Evolutionary conservation across 305 asterid species (phyloP), one percentile per base, ranked within the genome.

Genomic region (Salvia sclarea): DNA sequence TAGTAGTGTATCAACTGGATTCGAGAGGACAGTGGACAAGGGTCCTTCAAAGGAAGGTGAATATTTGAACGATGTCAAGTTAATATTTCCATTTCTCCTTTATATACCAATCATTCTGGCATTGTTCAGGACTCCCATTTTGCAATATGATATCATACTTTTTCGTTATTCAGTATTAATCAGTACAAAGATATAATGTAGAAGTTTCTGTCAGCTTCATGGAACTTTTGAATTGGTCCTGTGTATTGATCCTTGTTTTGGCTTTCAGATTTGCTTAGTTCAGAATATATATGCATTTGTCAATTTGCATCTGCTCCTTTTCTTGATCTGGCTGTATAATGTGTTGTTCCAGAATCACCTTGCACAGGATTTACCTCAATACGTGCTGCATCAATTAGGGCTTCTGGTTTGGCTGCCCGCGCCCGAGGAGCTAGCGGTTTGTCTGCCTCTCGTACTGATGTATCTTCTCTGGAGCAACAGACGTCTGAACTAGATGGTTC

Each of bases 371-470:
- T 91, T 79, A 79, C 96, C 66, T 77, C 88, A 22, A 58, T 88
- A 59, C 97, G 93, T 72, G 82, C 78, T 69, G 92, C 92, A 70
- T 84, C 97, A 54, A 14, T 85, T 54, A 80, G 96, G 81, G 91
- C 92, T 37, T 83, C 91, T 64, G 98, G 98, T 72, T 81, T 89
- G 80, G 91, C 88, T 16, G 96, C 97, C 66, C 74, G 55, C 62
- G 69, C 72, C 18, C 69, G 66, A 81, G 83, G 83, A 65, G 66
- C 77, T 13, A 80, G 55, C 40, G 76, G 43, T 68, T 67, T 64
- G 31, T 37, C 67, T 66, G 63, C 84, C 61, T 52, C 65, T 62
- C 58, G 62, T 35, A 73, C 76, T 55, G 82, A 79, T 47, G 69
- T 66, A 71, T 78, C 79, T 76, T 78, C 82, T 69, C 24, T 74